Base-by-base conservation (phyloP, 805 yeast species). In the Sugiyamaella floridensis region DNA sequence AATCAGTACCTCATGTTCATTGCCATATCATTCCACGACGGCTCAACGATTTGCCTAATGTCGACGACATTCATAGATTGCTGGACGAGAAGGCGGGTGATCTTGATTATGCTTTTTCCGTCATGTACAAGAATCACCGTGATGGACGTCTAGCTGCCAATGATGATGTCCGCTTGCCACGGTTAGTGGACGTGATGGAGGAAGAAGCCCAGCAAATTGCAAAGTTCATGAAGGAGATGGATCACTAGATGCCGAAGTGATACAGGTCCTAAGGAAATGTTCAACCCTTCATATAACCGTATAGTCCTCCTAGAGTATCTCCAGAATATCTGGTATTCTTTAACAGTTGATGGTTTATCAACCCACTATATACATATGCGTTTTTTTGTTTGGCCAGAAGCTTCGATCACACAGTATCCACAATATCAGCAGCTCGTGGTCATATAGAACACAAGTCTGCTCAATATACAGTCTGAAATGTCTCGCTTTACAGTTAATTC, bases 1-100 rank as follows among this genome's bases (percentile, higher is more conserved):
- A 93, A 66, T 80, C 90, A n/a, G 83, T 93, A 1, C 96, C 97
- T 4, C 99, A 93, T 68, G 76, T 92, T 28, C 99, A 93, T 67
- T 85, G 96, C 18, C 99, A 93, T 66, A 71, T 93, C 16, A 89
- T 93, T 18, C 99, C 99, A 6, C 76, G 99, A 42, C 74, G 72
- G 48, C 58, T 67, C 11, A 67, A 75, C 45, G 84, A 82, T 54
- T 68, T 80, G 46, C 71, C 72, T 3, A 83, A 85, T 61, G 89
- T 89, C 0, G 96, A 88, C 65, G 82, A 79, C 41, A 77, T 93
- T 29, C 89, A 93, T 66, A 71, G 71, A n/a, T 68, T 74, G 59
- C 65, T 93, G 48, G 89, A 88, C 54, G 62, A 69, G 4, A 61
- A 72, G 49, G 84, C 82, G 55, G 74, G 79, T 59, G 80, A 77